These are phyloP conservation scores for Monosporascus sp. DNA, from an alignment of 2,329 filamentous ascomycete species.

Conservation along the genomic window DNA sequence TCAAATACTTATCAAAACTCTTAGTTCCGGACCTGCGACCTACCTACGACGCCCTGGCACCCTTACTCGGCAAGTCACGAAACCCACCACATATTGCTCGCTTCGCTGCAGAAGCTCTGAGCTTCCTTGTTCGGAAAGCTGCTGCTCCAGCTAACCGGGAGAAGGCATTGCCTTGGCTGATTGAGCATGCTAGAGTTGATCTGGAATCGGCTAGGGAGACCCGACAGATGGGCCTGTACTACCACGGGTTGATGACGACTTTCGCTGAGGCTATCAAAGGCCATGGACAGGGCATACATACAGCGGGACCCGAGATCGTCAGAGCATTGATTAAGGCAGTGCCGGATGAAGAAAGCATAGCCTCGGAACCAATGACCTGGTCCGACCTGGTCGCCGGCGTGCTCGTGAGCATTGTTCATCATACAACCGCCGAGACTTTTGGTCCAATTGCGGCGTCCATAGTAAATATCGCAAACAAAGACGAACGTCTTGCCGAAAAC, in stretches of 20 bases:
- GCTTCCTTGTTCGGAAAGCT: conserved; percentile 87
- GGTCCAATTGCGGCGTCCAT: conserved; percentile 60
- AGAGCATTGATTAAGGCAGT: conserved; percentile 46
- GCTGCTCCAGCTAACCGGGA: conserved; percentile 73
- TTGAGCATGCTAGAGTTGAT: conserved; percentile 67
- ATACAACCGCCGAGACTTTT: conserved; percentile 71
- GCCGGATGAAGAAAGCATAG: conserved; percentile 44
- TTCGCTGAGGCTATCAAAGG: conserved; percentile 77
- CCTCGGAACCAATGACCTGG: conserved; percentile 46
- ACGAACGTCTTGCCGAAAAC: conserved; percentile 27
- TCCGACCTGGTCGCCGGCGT: conserved; percentile 68
- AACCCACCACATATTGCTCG: conserved; percentile 84
- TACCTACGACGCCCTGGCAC: conserved; percentile 75
- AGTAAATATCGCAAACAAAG: conserved; percentile 41
- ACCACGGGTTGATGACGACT: conserved; percentile 85
- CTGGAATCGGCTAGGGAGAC: conserved; percentile 49
- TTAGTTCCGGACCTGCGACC: conserved; percentile 81
- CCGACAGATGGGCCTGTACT: conserved; percentile 63
- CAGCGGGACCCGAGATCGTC: conserved; percentile 51
- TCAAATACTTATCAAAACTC: conserved; percentile 91
- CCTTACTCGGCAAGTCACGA: conserved; percentile 74
- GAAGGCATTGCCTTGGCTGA: conserved; percentile 63
- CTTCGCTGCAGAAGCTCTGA: conserved; percentile 92
- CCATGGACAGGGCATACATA: conserved; percentile 54
- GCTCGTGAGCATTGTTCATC: conserved; percentile 76